Base-by-base conservation (phyloP, 2,329 filamentous ascomycete species). In the Phyllosticta citribraziliensis region DNA sequence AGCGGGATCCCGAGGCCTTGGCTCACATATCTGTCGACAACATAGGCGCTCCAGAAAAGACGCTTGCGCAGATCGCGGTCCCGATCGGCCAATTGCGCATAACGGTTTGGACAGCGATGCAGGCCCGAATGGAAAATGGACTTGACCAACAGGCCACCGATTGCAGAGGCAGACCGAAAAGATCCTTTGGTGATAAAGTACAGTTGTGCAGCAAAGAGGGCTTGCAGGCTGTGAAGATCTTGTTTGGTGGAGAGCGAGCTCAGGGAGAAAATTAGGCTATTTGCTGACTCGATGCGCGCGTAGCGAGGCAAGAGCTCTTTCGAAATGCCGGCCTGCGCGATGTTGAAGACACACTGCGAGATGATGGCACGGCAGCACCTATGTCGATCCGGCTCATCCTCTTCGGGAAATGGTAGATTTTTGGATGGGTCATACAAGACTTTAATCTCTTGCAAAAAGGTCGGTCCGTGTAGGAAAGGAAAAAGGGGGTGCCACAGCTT, bases 21-120 rank as follows among this genome's bases (percentile, higher is more conserved):
- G 9, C 79, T 82, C 0, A 84, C 72, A 61, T 82, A 79, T 54
- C 82, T 74, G 52, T 84, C 82, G 0, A 83, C 69, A 17, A 74
- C 78, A 56, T 84, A 85, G 0, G 84, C 76, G 1, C 79, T 79
- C 81, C 82, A 84, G 63, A 84, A 84, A 0, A 84, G 70, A 0
- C 82, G 75, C 14, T 79, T 76, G 1, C 82, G 75, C 33, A 81
- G 75, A 2, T 77, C 73, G 2, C 73, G 74, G 52, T 84, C 80
- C 10, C 75, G 69, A 1, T 67, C 61, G 0, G 72, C 76, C 64
- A 84, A 83, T 53, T 79, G 79, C 0, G 77, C 71, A 61, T 78
- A 84, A 0, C 82, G 75, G 5, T 74, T 73, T 1, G 82, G 81
- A 59, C 82, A 85, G 2, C 82, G 77, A 69, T 85, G 82, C n/a